Evolutionary conservation across 768 basidiomycete genomes (phyloP).

Genomic region (Pilatotrama ljubarskyi): DNA sequence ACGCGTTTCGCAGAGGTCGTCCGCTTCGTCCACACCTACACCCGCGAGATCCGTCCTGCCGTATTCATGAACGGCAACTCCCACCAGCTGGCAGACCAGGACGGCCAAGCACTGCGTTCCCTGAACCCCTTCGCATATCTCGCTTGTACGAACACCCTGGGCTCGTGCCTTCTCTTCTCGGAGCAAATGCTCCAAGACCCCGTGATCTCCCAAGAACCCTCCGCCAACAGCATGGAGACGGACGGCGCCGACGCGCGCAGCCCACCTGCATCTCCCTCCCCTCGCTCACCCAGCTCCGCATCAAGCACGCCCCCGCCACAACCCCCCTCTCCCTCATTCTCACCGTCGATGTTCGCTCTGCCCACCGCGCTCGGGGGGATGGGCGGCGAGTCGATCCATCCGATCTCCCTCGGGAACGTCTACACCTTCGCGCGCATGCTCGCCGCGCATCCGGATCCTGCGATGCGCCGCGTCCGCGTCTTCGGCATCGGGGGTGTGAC

Average conservation of each 20-base stretch:
- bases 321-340: constrained; percentile 7
- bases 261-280: not conserved
- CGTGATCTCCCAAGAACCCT: not conserved
- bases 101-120: constrained; percentile 16
- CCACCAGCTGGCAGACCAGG: constrained; percentile 1
- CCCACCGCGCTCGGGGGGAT: constrained; percentile 70
- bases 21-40: constrained; percentile 44
- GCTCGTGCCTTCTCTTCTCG: constrained; percentile 62
- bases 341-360: constrained; percentile 48
- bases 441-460: constrained; percentile 38
- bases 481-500: constrained; percentile 87
- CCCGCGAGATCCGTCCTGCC: constrained; percentile 23
- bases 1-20: constrained; percentile 62
- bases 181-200: constrained; percentile 45
- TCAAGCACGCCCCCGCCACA: constrained; percentile 16
- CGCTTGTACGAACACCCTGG: constrained; percentile 81
- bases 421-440: constrained; percentile 59
- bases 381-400: constrained; percentile 74
- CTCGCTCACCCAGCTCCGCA: constrained; percentile 3
- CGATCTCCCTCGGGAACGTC: constrained; percentile 79
- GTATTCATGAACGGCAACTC: constrained; percentile 10
- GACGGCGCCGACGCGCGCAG: constrained; percentile 6
- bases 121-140: constrained; percentile 66
- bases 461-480: constrained; percentile 52
- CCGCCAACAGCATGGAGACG: constrained; percentile 2